Percentiles rank a stretch among this genome's conserved stretches.
These are phyloP conservation scores for Diaporthe ilicicola DNA, from an alignment of 2,329 filamentous ascomycete genomes.

Conservation along the genomic window DNA sequence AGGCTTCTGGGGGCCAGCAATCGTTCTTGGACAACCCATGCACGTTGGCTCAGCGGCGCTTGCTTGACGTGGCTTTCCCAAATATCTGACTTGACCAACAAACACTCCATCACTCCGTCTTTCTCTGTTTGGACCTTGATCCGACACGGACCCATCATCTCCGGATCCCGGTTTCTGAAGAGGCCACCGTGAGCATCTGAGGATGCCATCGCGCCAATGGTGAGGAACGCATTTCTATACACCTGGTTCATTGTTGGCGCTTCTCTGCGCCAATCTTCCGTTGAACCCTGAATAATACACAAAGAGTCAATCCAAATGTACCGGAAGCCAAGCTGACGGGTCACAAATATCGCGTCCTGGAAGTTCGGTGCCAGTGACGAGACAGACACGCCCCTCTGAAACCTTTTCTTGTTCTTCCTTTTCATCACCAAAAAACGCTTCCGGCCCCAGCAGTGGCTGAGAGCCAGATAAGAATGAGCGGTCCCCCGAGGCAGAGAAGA, in stretches of 20 bases:
- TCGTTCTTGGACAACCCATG: conserved; percentile 31
- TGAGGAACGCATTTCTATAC: conserved; percentile 35
- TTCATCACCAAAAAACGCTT: conserved; percentile 15
- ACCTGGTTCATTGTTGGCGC: conserved; percentile 40
- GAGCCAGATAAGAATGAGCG: conserved; percentile 35
- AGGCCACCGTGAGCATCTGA: conserved; percentile 21
- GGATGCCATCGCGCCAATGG: conserved; percentile 5
- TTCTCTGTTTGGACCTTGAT: neutral
- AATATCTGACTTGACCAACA: conserved; percentile 20
- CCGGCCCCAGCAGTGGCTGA: conserved; percentile 41
- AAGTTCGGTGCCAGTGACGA: conserved; percentile 30
- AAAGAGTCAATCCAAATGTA: conserved; percentile 41
- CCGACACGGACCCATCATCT: neutral
- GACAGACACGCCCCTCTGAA: neutral
- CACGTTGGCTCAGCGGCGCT: conserved; percentile 14
- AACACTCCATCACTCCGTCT: neutral
- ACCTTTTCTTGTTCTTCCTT: neutral
- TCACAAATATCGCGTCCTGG: conserved; percentile 32
- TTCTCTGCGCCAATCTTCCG: conserved; percentile 36
- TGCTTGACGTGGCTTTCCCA: conserved; percentile 23
- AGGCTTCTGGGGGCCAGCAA: conserved; percentile 24
- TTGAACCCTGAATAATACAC: conserved; percentile 37
- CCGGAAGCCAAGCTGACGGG: conserved; percentile 28
- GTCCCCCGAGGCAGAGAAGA: neutral
- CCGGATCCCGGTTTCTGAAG: neutral